Conservation (phyloP, 2,329 filamentous ascomycete species). For the Diaporthe sp. region DNA sequence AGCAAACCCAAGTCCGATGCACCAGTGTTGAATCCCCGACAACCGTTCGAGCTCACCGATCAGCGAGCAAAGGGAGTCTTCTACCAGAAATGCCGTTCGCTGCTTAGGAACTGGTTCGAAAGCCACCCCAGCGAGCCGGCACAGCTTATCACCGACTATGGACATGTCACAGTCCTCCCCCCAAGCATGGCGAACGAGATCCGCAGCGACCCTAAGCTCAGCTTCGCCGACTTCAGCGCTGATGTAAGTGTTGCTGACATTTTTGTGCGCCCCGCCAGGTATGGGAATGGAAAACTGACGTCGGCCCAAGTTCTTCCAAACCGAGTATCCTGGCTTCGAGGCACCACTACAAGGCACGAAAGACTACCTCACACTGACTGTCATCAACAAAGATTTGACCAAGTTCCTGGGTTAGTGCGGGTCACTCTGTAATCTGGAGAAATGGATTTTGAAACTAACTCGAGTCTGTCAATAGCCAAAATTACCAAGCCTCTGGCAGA, state of each 20-base stretch:
- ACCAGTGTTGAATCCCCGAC: not conserved
- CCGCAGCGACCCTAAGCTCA: not conserved
- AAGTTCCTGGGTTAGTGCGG: not conserved
- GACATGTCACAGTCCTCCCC: slow-evolving; percentile 1
- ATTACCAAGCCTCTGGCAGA: not conserved
- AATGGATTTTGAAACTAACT: not conserved
- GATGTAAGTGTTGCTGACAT: not conserved
- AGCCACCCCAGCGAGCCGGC: slow-evolving; percentile 13
- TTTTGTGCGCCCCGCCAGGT: not conserved
- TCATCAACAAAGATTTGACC: slow-evolving; percentile 4
- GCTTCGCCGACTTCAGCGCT: not conserved
- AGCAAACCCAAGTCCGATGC: not conserved
- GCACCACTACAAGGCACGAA: not conserved
- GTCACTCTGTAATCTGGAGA: no score
- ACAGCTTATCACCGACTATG: slow-evolving; percentile 11
- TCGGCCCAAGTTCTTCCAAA: not conserved
- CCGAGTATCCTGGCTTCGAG: not conserved
- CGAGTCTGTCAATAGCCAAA: not conserved
- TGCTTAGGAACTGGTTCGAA: slow-evolving; percentile 1
- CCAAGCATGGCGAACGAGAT: slow-evolving; percentile 11
- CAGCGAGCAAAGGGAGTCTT: not conserved
- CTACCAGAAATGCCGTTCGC: not conserved
- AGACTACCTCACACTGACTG: not conserved
- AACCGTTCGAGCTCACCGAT: not conserved
- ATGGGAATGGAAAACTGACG: not conserved